Evolutionary conservation across 169 alveolate species (phyloP), one percentile per base, ranked within the genome.

Genomic region (Plasmodium falciparum): DNA sequence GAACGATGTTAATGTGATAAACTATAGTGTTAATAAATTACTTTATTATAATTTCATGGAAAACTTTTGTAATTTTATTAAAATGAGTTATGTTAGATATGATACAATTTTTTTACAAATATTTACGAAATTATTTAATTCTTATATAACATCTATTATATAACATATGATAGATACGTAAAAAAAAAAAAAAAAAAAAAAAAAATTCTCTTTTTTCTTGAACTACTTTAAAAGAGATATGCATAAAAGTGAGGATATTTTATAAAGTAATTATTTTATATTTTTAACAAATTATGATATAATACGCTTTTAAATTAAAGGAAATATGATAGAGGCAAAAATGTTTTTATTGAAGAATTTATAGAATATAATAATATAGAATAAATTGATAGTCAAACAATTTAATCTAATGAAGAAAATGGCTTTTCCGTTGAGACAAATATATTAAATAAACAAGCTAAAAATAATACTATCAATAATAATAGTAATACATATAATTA

Each of bases 211-310:
- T 76, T 49, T 47, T 22, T 76, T 76, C 29, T 62, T 65, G 20
- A 54, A 76, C 66, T 76, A 52, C 6, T 24, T 76, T 15, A 17
- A 63, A 29, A 70, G 43, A 26, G 89, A 63, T 43, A 76, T 76
- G 56, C 63, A 76, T 58, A 76, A 76, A 76, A 12, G 56, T 54
- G 89, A 43, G 13, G 76, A 76, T 69, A 50, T 76, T 76, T 58
- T 76, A 29, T 62, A 59, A 6, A 76, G 70, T 50, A 26, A 43
- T 59, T 49, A 76, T 52, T 76, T 65, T 50, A 20, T 76, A 43
- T 65, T 49, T 54, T 49, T 76, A 54, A 69, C 1, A 49, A 65
- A 26, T 12, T 47, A 43, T 17, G 75, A 76, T 11, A 76, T 11
- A 65, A 3, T 76, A 12, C 22, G n/a, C 29, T 65, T 17, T 24